Base-by-base conservation (phyloP, 2,329 filamentous ascomycete genomes). In the Aquanectria penicillioides region DNA sequence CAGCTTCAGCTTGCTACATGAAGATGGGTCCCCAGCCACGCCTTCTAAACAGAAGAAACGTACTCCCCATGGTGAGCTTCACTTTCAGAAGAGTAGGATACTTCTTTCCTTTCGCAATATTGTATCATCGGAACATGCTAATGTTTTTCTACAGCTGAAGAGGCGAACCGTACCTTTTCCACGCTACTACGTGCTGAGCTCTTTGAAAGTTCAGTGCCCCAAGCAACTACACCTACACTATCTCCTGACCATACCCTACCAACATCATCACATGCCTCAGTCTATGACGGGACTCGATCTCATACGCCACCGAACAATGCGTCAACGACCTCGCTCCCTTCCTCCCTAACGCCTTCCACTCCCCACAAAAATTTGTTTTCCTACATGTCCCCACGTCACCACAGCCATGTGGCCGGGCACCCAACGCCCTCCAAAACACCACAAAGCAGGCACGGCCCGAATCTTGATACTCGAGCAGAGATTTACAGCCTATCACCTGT, bases 281-380 rank as follows among this genome's bases (percentile, higher is more conserved):
- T 73, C n/a, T 74, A 86, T 64, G 87, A 92, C 73, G 86, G 88
- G 47, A 90, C 88, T 47, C 85, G 91, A 70, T 90, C 92, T 46
- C 88, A 90, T 66, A 97, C 94, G 6, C 94, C 94, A 40, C 94
- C 94, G 22, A 87, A 84, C 57, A 87, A 88, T 67, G 76, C 78
- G 15, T 80, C 87, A 12, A 79, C 83, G 12, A 81, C 87, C 11
- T 82, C 86, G 20, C 77, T 93, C n/a, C 89, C 91, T 10, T 86
- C 90, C 2, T 89, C 87, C 55, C 83, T 95, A 57, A 97, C 94
- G 0, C 95, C 95, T 0, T 97, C 94, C 1, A 99, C 95, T 4
- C 95, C 95, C 9, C 93, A 97, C 77, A 98, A 97, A 79, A 99
- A 99, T 67, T 86, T 99, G 33, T 98, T 99, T 74, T 92, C 91